Percentiles rank a stretch among this genome's conserved stretches.
Conservation (phyloP, 768 basidiomycete species). For the Boletus reticuloceps region DNA sequence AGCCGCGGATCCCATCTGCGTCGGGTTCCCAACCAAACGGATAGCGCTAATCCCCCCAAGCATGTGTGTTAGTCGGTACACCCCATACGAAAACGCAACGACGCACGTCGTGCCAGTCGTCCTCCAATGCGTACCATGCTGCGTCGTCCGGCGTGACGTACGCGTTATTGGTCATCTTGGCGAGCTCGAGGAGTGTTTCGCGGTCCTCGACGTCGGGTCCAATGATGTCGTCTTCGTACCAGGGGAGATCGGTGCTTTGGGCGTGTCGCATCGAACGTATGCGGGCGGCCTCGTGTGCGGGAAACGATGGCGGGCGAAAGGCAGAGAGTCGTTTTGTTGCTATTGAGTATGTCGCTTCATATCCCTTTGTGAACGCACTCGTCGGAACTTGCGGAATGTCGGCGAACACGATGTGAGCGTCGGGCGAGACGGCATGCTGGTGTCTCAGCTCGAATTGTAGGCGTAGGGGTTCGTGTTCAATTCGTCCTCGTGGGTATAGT, state of each 20-base stretch:
- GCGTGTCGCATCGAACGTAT: conserved; percentile 44
- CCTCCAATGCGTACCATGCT: conserved; percentile 76
- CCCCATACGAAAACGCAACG: neutral
- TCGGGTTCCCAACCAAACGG: conserved; percentile 94
- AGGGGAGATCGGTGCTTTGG: conserved; percentile 48
- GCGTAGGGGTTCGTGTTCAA: conserved; percentile 4
- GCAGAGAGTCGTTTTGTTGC: conserved; percentile 36
- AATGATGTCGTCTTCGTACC: conserved; percentile 73
- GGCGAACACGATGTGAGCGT: conserved; percentile 53
- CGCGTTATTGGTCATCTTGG: conserved; percentile 95
- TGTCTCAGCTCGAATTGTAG: conserved; percentile 60
- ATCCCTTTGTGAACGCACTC: conserved; percentile 6
- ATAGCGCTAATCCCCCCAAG: conserved; percentile 28
- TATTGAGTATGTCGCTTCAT: conserved; percentile 35
- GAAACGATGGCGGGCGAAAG: conserved; percentile 49
- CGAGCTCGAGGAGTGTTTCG: conserved; percentile 74
- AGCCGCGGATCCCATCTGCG: conserved; percentile 84
- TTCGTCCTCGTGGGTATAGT: conserved; percentile 5
- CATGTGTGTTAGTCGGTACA: neutral
- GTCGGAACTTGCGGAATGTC: conserved; percentile 35
- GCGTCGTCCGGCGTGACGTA: conserved; percentile 63
- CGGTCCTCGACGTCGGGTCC: conserved; percentile 78
- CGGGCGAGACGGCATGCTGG: conserved; percentile 51
- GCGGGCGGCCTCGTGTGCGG: conserved; percentile 42
- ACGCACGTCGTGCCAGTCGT: conserved; percentile 58